Conservation (phyloP, 169 alveolate species). For the Eimeria maxima region DNA sequence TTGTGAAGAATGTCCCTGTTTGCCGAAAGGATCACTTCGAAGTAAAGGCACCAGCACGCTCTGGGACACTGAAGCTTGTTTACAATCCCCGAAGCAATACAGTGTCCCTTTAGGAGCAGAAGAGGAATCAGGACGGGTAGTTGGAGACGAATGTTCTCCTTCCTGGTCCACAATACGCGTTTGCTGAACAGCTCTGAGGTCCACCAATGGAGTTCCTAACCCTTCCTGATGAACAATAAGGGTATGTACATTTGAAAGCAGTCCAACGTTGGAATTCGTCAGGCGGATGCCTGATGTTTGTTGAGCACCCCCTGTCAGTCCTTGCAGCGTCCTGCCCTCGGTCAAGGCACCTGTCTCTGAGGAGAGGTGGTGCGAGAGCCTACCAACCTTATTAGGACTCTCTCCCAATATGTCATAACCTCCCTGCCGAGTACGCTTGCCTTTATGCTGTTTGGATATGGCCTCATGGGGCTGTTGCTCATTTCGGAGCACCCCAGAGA, state of each 20-base stretch:
- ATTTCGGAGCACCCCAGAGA: not conserved
- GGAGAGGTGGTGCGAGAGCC: not conserved
- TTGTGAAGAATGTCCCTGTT: not conserved
- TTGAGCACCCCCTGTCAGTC: not conserved
- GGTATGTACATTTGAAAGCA: not conserved
- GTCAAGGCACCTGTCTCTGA: not conserved
- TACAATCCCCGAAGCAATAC: not conserved
- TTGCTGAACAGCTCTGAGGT: not conserved
- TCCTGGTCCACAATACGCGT: not conserved
- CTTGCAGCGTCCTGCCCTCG: not conserved
- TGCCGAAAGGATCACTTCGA: not conserved
- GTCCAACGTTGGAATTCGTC: too few species aligned
- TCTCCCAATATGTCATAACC: not conserved
- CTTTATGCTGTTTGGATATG: not conserved
- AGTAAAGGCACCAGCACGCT: not conserved
- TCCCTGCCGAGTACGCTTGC: not conserved
- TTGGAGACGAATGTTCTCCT: not conserved
- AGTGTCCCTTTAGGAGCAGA: not conserved
- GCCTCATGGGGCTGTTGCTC: not conserved
- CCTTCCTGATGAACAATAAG: not conserved
- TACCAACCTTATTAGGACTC: not conserved
- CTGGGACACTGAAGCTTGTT: not conserved
- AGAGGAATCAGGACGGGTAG: not conserved
- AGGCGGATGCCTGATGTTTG: not conserved
- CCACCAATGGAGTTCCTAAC: too few species aligned